Conservation (phyloP, 768 basidiomycete genomes). For the Lyophyllum semitale region DNA sequence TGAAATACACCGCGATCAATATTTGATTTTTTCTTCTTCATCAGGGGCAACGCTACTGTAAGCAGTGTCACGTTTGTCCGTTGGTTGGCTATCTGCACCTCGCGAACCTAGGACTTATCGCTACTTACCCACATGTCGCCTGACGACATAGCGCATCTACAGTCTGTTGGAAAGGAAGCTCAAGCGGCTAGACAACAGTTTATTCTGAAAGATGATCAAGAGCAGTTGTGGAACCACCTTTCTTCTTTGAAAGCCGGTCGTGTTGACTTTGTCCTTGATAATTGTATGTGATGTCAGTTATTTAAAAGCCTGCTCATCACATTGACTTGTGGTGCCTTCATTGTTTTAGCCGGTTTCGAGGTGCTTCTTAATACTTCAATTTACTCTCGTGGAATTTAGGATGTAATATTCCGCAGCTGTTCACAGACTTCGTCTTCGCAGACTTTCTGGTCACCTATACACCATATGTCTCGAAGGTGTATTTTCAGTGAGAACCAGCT, state of each 20-base stretch:
- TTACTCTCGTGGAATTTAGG: background rate
- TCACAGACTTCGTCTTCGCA: slow-evolving; percentile 91
- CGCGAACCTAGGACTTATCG: slow-evolving; percentile 74
- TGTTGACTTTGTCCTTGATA: slow-evolving; percentile 90
- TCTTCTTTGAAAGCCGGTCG: slow-evolving; percentile 53
- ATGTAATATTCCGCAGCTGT: slow-evolving; percentile 54
- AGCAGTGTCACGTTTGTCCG: slow-evolving; percentile 13
- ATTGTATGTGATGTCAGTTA: slow-evolving; percentile 50
- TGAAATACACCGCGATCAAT: background rate
- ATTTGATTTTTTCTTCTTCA: background rate
- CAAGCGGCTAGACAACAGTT: slow-evolving; percentile 75
- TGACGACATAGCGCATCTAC: slow-evolving; percentile 80
- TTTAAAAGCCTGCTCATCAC: background rate
- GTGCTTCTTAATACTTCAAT: slow-evolving; percentile 35
- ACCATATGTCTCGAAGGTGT: slow-evolving; percentile 75
- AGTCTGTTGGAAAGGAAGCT: slow-evolving; percentile 80
- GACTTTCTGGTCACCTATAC: slow-evolving; percentile 92
- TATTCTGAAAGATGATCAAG: slow-evolving; percentile 85
- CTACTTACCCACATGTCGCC: slow-evolving; percentile 84
- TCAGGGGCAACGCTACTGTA: slow-evolving; percentile 94
- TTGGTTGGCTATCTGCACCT: background rate
- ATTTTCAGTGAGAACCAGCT: slow-evolving; percentile 76
- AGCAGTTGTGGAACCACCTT: slow-evolving; percentile 71
- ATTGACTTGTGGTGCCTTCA: background rate
- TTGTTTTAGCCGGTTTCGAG: slow-evolving; percentile 81